Evolutionary conservation across 2,329 filamentous ascomycete genomes (phyloP).

Genomic region (Tolypocladium ovalisporum): DNA sequence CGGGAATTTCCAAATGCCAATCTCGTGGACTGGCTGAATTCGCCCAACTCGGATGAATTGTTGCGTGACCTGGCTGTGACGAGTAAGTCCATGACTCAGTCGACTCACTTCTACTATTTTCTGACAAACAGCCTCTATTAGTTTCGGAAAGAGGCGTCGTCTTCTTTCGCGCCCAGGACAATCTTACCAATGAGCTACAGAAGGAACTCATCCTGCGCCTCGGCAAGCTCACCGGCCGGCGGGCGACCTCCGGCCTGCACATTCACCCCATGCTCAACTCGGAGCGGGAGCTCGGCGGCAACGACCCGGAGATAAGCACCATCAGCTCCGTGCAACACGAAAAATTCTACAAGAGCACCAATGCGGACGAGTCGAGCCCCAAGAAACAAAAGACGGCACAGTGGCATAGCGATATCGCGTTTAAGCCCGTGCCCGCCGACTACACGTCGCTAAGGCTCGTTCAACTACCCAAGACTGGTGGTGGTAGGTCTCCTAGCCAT

Average conservation of each 20-base stretch:
- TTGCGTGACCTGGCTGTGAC: slow-evolving; percentile 58
- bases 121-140: slow-evolving; percentile 13
- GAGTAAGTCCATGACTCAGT: slow-evolving; percentile 27
- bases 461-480: slow-evolving; percentile 42
- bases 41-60: slow-evolving; percentile 50
- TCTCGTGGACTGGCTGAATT: slow-evolving; percentile 48
- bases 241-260: slow-evolving; percentile 42
- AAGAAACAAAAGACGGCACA: slow-evolving; percentile 34
- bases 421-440: slow-evolving; percentile 52
- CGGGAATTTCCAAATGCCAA: slow-evolving; percentile 49
- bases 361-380: slow-evolving; percentile 7
- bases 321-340: slow-evolving; percentile 48
- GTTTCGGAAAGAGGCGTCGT: slow-evolving; percentile 61
- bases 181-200: slow-evolving; percentile 49
- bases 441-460: slow-evolving; percentile 47
- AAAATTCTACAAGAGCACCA: slow-evolving; percentile 28
- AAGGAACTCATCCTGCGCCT: slow-evolving; percentile 54
- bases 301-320: slow-evolving; percentile 51
- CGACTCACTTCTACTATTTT: background rate
- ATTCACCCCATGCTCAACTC: slow-evolving; percentile 49
- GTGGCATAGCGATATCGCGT: slow-evolving; percentile 56
- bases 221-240: slow-evolving; percentile 47
- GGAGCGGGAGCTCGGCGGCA: slow-evolving; percentile 38
- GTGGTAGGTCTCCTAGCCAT: slow-evolving; percentile 25
- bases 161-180: slow-evolving; percentile 56